Evolutionary conservation across 202 grass and related monocot species (phyloP).

Genomic region (Schoenoplectus tabernaemontani): DNA sequence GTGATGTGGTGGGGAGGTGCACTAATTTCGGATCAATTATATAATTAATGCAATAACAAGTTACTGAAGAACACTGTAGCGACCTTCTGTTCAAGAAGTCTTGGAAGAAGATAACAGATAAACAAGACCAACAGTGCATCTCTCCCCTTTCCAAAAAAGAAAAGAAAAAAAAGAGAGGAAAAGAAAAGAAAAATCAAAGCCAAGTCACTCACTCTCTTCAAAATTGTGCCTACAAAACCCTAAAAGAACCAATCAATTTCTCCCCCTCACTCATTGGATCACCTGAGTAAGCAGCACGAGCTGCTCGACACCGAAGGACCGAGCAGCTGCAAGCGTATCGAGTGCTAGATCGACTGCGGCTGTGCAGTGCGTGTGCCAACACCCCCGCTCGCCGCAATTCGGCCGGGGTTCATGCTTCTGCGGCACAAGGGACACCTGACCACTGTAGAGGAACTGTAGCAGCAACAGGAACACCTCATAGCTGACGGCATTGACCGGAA

Average conservation of each 20-base stretch:
- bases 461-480: constrained; percentile 94
- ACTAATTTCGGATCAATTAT: constrained; percentile 16
- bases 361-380: constrained; percentile 93
- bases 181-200: no score
- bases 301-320: constrained; percentile 83
- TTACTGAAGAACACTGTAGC: constrained; percentile 17
- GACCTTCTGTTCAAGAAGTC: constrained; percentile 16
- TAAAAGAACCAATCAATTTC: background rate
- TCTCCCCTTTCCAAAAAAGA: background rate
- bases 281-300: constrained; percentile 87
- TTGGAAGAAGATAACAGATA: constrained; percentile 20
- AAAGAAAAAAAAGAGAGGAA: no score
- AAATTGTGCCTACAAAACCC: background rate
- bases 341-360: constrained; percentile 90
- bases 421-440: constrained; percentile 84
- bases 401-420: constrained; percentile 76
- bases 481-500: constrained; percentile 73
- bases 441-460: constrained; percentile 97
- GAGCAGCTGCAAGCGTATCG: constrained; percentile 58
- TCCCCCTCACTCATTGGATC: background rate
- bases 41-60: constrained; percentile 17
- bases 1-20: background rate
- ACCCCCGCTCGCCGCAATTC: constrained; percentile 62
- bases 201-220: background rate
- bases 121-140: constrained; percentile 20